phyloP scores from a whole-genome alignment of 2,329 filamentous ascomycete species.

The Fusarium coffeatum region DNA sequence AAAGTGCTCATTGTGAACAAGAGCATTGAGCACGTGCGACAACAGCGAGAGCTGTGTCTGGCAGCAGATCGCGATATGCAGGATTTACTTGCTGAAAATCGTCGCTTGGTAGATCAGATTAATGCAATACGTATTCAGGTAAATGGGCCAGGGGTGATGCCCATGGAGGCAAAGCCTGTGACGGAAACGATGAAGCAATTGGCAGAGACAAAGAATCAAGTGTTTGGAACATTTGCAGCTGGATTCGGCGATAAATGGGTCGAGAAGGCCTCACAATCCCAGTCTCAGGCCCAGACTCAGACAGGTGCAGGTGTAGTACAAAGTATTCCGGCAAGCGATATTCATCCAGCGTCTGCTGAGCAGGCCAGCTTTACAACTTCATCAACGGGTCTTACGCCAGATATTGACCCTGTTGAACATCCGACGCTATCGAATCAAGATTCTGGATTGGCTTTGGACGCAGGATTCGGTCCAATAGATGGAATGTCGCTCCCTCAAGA shows the following conservation, averaged over 20 bases:
- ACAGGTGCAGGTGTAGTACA: not conserved
- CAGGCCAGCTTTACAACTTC: not conserved
- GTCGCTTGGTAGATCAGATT: constrained; percentile 3
- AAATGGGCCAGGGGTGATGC: not conserved
- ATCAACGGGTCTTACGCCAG: not conserved
- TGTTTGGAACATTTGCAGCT: constrained; percentile 9
- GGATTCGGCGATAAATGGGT: constrained; percentile 20
- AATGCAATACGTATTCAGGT: constrained; percentile 17
- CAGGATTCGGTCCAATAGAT: not conserved
- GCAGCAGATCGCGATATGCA: constrained; percentile 5
- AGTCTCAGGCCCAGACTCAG: not conserved
- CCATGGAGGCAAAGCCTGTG: not conserved
- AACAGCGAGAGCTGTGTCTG: constrained; percentile 2
- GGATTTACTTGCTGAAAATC: not conserved
- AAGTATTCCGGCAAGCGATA: not conserved
- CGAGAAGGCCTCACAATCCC: not conserved
- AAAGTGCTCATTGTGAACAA: constrained; percentile 27
- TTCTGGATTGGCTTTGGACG: not conserved
- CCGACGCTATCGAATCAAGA: not conserved
- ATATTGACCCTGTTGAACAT: not conserved
- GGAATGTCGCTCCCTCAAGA: not conserved
- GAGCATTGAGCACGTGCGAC: constrained; percentile 14
- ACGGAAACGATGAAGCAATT: constrained; percentile 22
- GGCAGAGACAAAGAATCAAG: constrained; percentile 9
- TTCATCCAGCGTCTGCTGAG: not conserved